Evolutionary conservation across 2,329 filamentous ascomycete genomes (phyloP), one percentile per base, ranked within the genome.

Genomic region (Microcyclosporella mali): DNA sequence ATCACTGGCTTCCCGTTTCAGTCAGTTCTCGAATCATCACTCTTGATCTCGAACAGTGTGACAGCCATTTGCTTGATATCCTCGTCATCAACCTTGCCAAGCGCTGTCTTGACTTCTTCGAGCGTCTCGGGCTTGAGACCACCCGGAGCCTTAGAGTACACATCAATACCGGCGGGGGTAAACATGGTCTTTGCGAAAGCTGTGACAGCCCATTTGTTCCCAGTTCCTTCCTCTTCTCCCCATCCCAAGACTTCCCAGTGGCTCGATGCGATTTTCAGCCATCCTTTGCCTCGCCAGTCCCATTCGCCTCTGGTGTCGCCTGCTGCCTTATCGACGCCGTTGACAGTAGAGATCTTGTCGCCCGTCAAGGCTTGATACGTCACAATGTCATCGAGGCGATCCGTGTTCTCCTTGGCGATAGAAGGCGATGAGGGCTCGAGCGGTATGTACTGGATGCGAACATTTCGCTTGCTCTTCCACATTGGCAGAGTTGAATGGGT

Each of bases 151-250:
- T 84, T 73, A 34, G 78, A 81, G 63, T 90, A 92, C 8, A 94
- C 65, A 65, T 94, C 88, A 21, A 94, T 58, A 0, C 88, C 88
- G 43, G 87, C 85, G 50, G 84, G 83, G 6, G 87, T 92, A 55
- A 94, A 94, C 33, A 89, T 54, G 17, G 85, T 94, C 58, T 85
- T 82, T 50, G 82, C 81, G 64, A 94, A 94, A 73, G 83, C 90
- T 3, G 85, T 94, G 11, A 94, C 85, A 1, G 78, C 79, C 85
- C 85, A 94, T 27, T 67, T 54, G 74, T 61, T 63, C 9, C 51
- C 51, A 9, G 48, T 55, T 8, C 41, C 46, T 40, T 66, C 61
- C 16, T 69, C 66, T 59, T 82, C 75, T 4, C 86, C 86, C 72
- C 79, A 89, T 2, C 83, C 86, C 14, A 94, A 65, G 2, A 92